Evolutionary conservation across 2,329 filamentous ascomycete species (phyloP).

Genomic region (Colletotrichum orchidophilum): DNA sequence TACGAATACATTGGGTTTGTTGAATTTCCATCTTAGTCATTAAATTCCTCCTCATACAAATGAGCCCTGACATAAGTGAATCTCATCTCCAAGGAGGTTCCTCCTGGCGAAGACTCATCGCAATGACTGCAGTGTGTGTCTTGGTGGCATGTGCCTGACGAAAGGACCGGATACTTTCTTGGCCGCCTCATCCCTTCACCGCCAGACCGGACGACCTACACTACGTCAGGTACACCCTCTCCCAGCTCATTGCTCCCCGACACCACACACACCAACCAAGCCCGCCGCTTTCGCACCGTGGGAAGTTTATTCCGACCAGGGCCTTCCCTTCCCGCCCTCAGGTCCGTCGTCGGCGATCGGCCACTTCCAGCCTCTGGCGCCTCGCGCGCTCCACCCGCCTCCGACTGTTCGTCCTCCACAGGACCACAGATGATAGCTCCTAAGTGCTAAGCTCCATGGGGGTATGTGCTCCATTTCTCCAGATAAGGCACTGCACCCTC

Average conservation of each 20-base stretch:
- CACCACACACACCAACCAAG: conserved; percentile 1
- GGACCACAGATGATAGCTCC: too few species aligned
- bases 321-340: background rate
- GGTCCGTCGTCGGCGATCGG: conserved; percentile 7
- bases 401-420: background rate
- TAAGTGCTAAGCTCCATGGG: background rate
- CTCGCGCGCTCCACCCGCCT: background rate
- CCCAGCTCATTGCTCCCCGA: background rate
- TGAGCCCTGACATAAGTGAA: background rate
- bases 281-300: background rate
- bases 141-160: background rate
- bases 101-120: background rate
- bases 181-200: conserved; percentile 7
- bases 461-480: background rate
- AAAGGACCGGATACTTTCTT: background rate
- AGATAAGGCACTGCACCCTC: conserved; percentile 1
- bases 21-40: background rate
- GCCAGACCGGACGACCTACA: conserved; percentile 5
- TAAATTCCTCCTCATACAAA: background rate
- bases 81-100: background rate
- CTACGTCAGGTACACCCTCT: conserved; percentile 4
- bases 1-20: background rate
- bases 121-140: background rate
- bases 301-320: conserved; percentile 6
- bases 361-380: conserved; percentile 1